Conservation (phyloP, 2,329 filamentous ascomycete species). For the Pestalotiopsis sp. region DNA sequence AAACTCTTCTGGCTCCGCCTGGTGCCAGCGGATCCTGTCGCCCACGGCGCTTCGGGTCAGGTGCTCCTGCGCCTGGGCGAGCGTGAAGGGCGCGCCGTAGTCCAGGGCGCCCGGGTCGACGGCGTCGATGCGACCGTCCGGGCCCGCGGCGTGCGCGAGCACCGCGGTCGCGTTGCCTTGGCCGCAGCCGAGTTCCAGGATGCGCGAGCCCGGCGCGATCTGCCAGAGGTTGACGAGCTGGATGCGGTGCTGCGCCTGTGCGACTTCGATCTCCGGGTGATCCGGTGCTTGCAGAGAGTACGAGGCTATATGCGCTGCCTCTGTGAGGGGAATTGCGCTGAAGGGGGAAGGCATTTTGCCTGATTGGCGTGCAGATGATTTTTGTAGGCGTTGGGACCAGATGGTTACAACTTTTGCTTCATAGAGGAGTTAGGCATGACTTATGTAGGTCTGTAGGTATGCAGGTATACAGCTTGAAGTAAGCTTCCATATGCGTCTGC, state of each 20-base stretch:
- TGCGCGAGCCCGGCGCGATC: conserved; percentile 37
- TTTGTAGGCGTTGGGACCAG: background rate
- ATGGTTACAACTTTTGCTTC: background rate
- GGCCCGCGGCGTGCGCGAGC: conserved; percentile 49
- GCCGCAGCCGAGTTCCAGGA: conserved; percentile 62
- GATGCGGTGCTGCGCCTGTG: conserved; percentile 37
- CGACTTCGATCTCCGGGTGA: conserved; percentile 17
- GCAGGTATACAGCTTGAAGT: background rate
- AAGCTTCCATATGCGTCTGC: background rate
- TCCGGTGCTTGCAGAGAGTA: conserved; percentile 12
- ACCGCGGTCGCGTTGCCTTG: conserved; percentile 59
- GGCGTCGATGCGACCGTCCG: conserved; percentile 47
- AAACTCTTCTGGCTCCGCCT: conserved; percentile 36
- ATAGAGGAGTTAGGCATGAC: background rate
- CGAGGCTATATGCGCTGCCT: conserved; percentile 9
- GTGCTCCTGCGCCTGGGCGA: conserved; percentile 48
- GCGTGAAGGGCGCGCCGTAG: conserved; percentile 52
- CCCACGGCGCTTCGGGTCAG: conserved; percentile 43
- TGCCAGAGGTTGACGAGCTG: conserved; percentile 36
- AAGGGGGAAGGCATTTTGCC: background rate
- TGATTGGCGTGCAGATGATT: background rate
- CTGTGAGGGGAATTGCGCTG: background rate
- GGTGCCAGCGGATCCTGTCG: conserved; percentile 43
- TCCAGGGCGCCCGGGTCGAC: conserved; percentile 52
- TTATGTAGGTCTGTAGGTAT: background rate